Conservation (phyloP, 441 rosid genomes). For the Hura crepitans region DNA sequence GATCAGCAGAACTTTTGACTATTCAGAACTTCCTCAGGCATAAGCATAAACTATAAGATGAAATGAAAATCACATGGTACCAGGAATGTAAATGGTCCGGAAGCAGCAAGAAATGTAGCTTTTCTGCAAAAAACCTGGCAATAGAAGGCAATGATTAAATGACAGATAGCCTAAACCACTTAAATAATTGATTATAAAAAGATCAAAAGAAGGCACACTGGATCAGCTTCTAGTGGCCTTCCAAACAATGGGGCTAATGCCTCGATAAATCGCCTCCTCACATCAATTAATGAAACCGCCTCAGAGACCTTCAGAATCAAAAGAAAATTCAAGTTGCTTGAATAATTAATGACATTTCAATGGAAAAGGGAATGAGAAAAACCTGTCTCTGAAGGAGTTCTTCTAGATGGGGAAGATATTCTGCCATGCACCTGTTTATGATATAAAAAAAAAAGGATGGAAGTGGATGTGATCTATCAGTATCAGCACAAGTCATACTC, state of each 20-base stretch:
- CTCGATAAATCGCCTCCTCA: conserved; percentile 72
- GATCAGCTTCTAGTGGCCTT: conserved; percentile 88
- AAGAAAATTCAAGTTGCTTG: conserved; percentile 3
- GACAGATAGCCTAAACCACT: conserved; percentile 18
- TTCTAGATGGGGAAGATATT: conserved; percentile 94
- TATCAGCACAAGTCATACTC: conserved; percentile 14
- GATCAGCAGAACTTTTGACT: conserved; percentile 9
- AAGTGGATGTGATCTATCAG: not conserved
- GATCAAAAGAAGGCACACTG: conserved; percentile 45
- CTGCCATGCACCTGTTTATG: conserved; percentile 85
- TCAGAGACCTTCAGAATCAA: conserved; percentile 49
- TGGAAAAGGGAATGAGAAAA: conserved; percentile 25
- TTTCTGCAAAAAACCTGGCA: conserved; percentile 73
- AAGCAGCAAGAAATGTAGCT: conserved; percentile 61
- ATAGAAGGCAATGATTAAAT: conserved; percentile 24
- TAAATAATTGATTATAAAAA: conserved; percentile 8
- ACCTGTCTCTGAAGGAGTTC: conserved; percentile 80
- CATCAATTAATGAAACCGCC: conserved; percentile 62
- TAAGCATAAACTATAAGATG: not conserved
- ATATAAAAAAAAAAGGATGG: conserved; percentile 26
- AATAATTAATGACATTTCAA: conserved; percentile 13
- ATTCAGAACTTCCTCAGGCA: conserved; percentile 4
- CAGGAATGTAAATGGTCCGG: conserved; percentile 76
- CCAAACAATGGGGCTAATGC: conserved; percentile 64
- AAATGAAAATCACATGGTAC: conserved; percentile 32